Evolutionary conservation across 2,329 filamentous ascomycete genomes (phyloP).

Genomic region (Fonsecaea erecta): DNA sequence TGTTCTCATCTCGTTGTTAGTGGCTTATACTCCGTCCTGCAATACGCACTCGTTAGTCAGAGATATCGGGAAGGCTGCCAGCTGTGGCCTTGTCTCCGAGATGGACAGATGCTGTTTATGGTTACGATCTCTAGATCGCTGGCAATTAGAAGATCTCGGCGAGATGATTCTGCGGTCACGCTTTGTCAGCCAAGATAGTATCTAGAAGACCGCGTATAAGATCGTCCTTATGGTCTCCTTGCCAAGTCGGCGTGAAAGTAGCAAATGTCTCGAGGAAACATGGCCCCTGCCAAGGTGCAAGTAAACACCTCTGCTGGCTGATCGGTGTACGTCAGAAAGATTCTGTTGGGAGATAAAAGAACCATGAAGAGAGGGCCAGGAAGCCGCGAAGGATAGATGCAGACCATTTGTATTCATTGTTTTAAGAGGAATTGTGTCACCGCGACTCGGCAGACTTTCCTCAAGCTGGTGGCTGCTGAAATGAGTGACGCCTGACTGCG

Average conservation of each 20-base stretch:
- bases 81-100: background rate
- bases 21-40: background rate
- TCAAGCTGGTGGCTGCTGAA: slow-evolving; percentile 3
- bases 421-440: too few species aligned
- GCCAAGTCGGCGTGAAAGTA: background rate
- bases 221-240: background rate
- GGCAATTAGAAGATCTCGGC: background rate
- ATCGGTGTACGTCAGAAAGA: too few species aligned
- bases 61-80: background rate
- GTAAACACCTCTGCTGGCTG: too few species aligned
- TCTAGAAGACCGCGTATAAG: too few species aligned
- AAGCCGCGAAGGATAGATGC: too few species aligned
- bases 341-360: too few species aligned
- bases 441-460: slow-evolving; percentile 26
- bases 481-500: slow-evolving; percentile 31
- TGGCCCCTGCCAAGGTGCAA: too few species aligned
- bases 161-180: background rate
- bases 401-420: too few species aligned
- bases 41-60: background rate
- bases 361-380: too few species aligned
- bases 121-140: background rate
- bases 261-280: too few species aligned
- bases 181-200: background rate
- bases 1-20: background rate
- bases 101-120: background rate